phyloP scores from a whole-genome alignment of 345 rosid genomes.

The Bruguiera parviflora region DNA sequence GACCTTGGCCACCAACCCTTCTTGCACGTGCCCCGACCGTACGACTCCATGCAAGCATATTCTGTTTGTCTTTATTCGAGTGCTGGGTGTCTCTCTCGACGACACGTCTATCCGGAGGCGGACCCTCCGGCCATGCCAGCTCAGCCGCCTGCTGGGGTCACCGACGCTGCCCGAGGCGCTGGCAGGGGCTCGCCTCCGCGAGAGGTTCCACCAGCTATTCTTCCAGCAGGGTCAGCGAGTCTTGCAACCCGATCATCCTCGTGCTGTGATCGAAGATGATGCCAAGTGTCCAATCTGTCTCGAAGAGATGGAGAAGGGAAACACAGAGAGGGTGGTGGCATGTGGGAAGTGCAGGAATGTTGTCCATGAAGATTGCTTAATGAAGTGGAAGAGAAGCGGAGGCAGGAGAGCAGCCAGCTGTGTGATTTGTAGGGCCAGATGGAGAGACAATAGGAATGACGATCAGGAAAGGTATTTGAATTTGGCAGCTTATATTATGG shows the following conservation, averaged over 20 bases:
- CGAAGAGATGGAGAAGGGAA: slow-evolving; percentile 49
- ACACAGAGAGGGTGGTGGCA: slow-evolving; percentile 36
- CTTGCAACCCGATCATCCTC: not conserved
- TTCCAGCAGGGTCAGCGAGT: slow-evolving; percentile 7
- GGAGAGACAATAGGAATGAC: slow-evolving; percentile 39
- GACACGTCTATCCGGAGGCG: slow-evolving; percentile 60
- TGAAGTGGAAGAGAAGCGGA: slow-evolving; percentile 67
- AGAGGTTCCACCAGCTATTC: slow-evolving; percentile 60
- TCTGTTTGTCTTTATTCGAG: slow-evolving; percentile 65
- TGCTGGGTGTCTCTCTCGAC: slow-evolving; percentile 56
- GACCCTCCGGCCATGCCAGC: slow-evolving; percentile 61
- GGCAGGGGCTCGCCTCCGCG: slow-evolving; percentile 49
- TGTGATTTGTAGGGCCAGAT: slow-evolving; percentile 79
- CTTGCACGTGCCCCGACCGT: slow-evolving; percentile 87
- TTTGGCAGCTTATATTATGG: slow-evolving; percentile 51
- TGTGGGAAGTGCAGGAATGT: slow-evolving; percentile 66
- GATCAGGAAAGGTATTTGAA: slow-evolving; percentile 51
- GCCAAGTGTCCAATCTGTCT: slow-evolving; percentile 66
- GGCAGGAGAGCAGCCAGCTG: slow-evolving; percentile 65
- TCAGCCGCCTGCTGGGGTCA: slow-evolving; percentile 42
- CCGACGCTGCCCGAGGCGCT: slow-evolving; percentile 46
- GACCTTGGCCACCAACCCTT: slow-evolving; percentile 45
- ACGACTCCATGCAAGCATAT: slow-evolving; percentile 86
- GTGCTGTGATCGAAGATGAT: slow-evolving; percentile 34
- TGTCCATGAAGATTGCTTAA: slow-evolving; percentile 76